phyloP scores from a whole-genome alignment of 176 grass and related monocot genomes.

The Pontederia crassipes region DNA sequence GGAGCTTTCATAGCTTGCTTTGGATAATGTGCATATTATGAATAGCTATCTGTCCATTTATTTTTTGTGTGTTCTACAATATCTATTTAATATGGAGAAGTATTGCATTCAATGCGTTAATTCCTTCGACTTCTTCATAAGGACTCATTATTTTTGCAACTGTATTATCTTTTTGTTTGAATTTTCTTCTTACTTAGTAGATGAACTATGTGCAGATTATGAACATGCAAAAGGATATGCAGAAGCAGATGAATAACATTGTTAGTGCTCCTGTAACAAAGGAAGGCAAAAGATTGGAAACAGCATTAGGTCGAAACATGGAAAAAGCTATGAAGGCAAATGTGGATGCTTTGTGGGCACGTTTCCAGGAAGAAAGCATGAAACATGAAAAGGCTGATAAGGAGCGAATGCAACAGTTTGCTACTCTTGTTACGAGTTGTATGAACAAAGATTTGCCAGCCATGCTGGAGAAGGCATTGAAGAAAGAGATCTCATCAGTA shows the following conservation, averaged over 20 bases:
- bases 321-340: conserved; percentile 81
- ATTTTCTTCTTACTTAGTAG: too few relatives aligned
- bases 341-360: conserved; percentile 70
- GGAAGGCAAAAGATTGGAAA: conserved; percentile 82
- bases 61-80: too few relatives aligned
- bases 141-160: background rate
- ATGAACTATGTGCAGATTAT: conserved; percentile 38
- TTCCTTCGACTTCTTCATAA: background rate
- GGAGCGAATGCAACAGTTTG: conserved; percentile 64
- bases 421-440: conserved; percentile 47
- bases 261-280: conserved; percentile 54
- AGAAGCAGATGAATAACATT: conserved; percentile 61
- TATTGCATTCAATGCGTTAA: background rate
- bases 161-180: too few relatives aligned
- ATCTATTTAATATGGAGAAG: too few relatives aligned
- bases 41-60: too few relatives aligned
- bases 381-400: conserved; percentile 67
- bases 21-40: too few relatives aligned
- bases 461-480: conserved; percentile 59
- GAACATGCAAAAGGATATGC: conserved; percentile 59
- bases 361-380: conserved; percentile 62
- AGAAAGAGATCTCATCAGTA: conserved; percentile 67
- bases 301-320: conserved; percentile 67
- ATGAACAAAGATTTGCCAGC: conserved; percentile 72
- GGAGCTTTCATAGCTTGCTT: too few relatives aligned